Conservation (phyloP, 2,329 filamentous ascomycete genomes). For the Daldinia sp. region DNA sequence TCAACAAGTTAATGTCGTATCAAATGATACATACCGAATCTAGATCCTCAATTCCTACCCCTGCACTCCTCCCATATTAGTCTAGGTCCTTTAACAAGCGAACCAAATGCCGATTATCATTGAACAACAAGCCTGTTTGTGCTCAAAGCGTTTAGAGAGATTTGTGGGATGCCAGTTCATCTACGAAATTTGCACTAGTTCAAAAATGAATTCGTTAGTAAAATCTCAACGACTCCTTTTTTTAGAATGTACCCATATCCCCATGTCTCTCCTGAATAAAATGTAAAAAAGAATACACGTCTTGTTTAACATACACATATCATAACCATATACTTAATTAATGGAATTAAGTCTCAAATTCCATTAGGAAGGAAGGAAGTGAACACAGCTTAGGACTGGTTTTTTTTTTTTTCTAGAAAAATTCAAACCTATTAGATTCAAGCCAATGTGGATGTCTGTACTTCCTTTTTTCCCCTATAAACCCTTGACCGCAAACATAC, state of each 20-base stretch:
- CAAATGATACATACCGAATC: constrained; percentile 5
- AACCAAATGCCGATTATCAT: constrained; percentile 19
- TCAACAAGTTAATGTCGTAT: constrained; percentile 28
- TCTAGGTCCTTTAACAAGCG: constrained; percentile 23
- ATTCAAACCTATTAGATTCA: not conserved
- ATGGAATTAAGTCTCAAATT: not conserved
- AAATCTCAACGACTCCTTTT: not conserved
- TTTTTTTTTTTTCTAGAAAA: too few relatives aligned
- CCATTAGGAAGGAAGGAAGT: not conserved
- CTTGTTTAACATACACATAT: not conserved
- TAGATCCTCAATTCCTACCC: constrained; percentile 8
- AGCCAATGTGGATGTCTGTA: not conserved
- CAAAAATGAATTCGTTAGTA: constrained; percentile 5
- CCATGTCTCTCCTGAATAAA: not conserved
- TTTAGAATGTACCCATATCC: not conserved
- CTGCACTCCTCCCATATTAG: constrained; percentile 9
- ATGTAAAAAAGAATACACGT: not conserved
- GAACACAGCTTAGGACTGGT: not conserved
- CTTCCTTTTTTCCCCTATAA: not conserved
- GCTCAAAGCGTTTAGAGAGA: constrained; percentile 9
- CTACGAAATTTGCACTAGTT: constrained; percentile 21
- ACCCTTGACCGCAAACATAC: not conserved
- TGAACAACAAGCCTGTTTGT: constrained; percentile 17
- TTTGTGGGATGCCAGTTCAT: constrained; percentile 26
- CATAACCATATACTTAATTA: not conserved